phyloP scores from a whole-genome alignment of 805 yeast species.

The Sungouiozyma intestinalis region DNA sequence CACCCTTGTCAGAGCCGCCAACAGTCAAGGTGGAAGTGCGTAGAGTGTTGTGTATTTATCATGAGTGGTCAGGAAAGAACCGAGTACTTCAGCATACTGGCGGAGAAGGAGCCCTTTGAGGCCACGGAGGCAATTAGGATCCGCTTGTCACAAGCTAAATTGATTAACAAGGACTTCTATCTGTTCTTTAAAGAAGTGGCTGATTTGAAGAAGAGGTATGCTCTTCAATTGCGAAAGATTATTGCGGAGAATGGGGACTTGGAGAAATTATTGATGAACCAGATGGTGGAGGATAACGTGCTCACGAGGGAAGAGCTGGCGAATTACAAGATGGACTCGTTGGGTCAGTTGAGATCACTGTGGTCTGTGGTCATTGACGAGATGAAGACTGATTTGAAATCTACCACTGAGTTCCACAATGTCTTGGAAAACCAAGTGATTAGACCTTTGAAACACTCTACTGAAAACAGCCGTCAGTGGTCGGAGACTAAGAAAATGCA shows the following conservation, averaged over 20 bases:
- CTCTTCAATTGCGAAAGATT: constrained; percentile 35
- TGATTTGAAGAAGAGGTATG: constrained; percentile 37
- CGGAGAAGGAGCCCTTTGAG: constrained; percentile 39
- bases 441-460: constrained; percentile 42
- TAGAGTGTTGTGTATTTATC: neutral
- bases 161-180: constrained; percentile 50
- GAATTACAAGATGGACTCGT: constrained; percentile 39
- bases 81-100: constrained; percentile 31
- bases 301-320: constrained; percentile 37
- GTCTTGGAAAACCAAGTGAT: constrained; percentile 45
- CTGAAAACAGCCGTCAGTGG: constrained; percentile 45
- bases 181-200: constrained; percentile 48
- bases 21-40: neutral
- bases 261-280: constrained; percentile 25
- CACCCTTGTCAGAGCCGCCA: too few species aligned
- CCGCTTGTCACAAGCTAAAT: constrained; percentile 44
- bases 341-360: constrained; percentile 34
- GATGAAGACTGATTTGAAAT: constrained; percentile 36
- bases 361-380: constrained; percentile 37
- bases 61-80: constrained; percentile 24
- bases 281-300: constrained; percentile 32
- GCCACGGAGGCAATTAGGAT: constrained; percentile 51
- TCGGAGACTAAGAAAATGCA: constrained; percentile 41
- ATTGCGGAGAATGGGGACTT: constrained; percentile 27
- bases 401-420: constrained; percentile 39